Percentiles rank a stretch among this genome's conserved stretches.
Evolutionary conservation across 345 rosid genomes (phyloP).

Genomic region (Populus alba): DNA sequence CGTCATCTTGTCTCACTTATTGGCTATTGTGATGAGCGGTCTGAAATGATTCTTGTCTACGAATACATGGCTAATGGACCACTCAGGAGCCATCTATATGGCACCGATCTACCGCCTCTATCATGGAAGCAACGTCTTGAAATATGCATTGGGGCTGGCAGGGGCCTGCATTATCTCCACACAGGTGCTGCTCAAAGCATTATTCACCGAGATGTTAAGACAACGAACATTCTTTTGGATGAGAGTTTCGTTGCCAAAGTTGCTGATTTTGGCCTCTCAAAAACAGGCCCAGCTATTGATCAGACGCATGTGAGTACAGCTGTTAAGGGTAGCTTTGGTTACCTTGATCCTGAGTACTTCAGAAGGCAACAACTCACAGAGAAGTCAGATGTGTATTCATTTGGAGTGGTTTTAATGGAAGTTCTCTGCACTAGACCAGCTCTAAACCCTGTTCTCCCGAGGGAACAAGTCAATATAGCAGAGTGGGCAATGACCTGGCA

Average conservation of each 20-base stretch:
- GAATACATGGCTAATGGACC: constrained; percentile 99
- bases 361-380: constrained; percentile 95
- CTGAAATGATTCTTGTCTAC: constrained; percentile 92
- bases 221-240: constrained; percentile 91
- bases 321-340: constrained; percentile 99
- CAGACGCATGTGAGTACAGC: constrained; percentile 99
- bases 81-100: constrained; percentile 88
- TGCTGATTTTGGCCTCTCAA: constrained; percentile 96
- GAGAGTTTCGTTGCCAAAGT: constrained; percentile 95
- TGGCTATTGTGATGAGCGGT: constrained; percentile 92
- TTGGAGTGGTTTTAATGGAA: constrained; percentile 97
- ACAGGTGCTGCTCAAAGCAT: constrained; percentile 98
- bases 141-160: constrained; percentile 95
- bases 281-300: constrained; percentile 86
- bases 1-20: constrained; percentile 97
- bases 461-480: constrained; percentile 97
- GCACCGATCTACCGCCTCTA: constrained; percentile 75
- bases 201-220: constrained; percentile 96
- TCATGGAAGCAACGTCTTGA: constrained; percentile 97
- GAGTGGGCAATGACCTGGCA: constrained; percentile 99
- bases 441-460: constrained; percentile 87
- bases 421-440: constrained; percentile 97
- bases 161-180: constrained; percentile 97
- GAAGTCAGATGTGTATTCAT: constrained; percentile 95
- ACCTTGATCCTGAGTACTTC: constrained; percentile 97